Base-by-base conservation (phyloP, 306 rosid genomes). In the Trifolium pratense region DNA sequence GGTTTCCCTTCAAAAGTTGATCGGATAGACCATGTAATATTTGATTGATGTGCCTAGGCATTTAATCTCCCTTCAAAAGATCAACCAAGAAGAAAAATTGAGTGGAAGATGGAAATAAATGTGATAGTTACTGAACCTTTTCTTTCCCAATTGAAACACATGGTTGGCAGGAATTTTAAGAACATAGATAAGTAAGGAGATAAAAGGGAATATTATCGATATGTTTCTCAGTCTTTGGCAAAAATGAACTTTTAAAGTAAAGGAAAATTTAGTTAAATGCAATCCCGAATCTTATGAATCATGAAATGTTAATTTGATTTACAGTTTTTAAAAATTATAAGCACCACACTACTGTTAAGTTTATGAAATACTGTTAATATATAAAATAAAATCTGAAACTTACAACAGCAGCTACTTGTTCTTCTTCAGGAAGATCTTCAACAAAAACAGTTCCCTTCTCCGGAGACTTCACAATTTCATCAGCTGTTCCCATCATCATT, bases 401-500 rank as follows among this genome's bases (percentile, higher is more conserved):
- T 86, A 90, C 97, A 86, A 90, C 76, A 71, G 87, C 81, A 82
- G 83, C 74, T 46, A 79, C 91, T 92, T 88, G 99, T 73, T 90
- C 97, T 70, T 95, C 99, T 86, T 95, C 99, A 31, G 97, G 97
- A 84, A 95, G 97, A 87, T 95, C 99, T 84, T 95, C 97, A 73
- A 90, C 81, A 78, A 95, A 95, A 76, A 95, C 89, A 74, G 93
- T 79, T 58, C 93, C 93, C 84, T 95, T 91, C 76, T 95, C 99
- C 9, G 97, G 99, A 79, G 96, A 82, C 85, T 88, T 92, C 32
- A 94, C 79, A 71, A 90, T 84, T 86, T 95, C 99, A 79, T 91
- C 99, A 25, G 97, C 97, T 1, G 99, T 90, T 53, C 99, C 99
- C 97, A 95, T 88, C 99, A 95, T 95, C 99, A 95, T 95, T 79